Evolutionary conservation across 208 protist genomes (phyloP).

Genomic region (Angomonas deanei): DNA sequence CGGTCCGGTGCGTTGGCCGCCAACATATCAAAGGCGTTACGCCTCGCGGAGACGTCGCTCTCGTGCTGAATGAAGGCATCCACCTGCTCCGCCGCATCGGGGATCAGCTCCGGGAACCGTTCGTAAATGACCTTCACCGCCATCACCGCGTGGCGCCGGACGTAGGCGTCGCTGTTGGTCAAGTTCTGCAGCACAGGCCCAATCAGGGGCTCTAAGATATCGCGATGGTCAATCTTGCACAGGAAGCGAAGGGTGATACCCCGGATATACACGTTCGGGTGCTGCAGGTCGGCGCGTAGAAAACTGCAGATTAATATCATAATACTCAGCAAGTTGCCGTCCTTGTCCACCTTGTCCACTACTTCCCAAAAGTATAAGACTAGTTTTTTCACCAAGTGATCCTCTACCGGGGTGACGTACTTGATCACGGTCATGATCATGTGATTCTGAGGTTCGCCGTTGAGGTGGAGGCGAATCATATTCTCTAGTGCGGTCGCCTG

Average conservation of each 20-base stretch:
- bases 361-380: constrained; percentile 98
- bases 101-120: constrained; percentile 92
- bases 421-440: constrained; percentile 98
- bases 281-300: constrained; percentile 94
- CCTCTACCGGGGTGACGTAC: constrained; percentile 91
- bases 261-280: constrained; percentile 98
- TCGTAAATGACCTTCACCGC: constrained; percentile 94
- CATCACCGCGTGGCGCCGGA: constrained; percentile 96
- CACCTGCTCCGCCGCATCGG: constrained; percentile 96
- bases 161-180: constrained; percentile 93
- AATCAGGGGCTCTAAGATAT: constrained; percentile 97
- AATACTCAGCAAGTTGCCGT: constrained; percentile 95
- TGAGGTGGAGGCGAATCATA: constrained; percentile 92
- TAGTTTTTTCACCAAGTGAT: constrained; percentile 96
- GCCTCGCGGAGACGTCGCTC: constrained; percentile 89
- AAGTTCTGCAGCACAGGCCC: constrained; percentile 92
- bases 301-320: constrained; percentile 98
- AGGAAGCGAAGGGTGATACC: constrained; percentile 97
- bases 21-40: constrained; percentile 98
- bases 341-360: constrained; percentile 93
- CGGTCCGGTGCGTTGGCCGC: constrained; percentile 92
- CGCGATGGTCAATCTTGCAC: constrained; percentile 95
- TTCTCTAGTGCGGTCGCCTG: constrained; percentile 90
- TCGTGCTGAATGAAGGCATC: constrained; percentile 88
- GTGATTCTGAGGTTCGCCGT: constrained; percentile 94